Evolutionary conservation across 306 rosid species (phyloP).

Genomic region (Sophora flavescens): DNA sequence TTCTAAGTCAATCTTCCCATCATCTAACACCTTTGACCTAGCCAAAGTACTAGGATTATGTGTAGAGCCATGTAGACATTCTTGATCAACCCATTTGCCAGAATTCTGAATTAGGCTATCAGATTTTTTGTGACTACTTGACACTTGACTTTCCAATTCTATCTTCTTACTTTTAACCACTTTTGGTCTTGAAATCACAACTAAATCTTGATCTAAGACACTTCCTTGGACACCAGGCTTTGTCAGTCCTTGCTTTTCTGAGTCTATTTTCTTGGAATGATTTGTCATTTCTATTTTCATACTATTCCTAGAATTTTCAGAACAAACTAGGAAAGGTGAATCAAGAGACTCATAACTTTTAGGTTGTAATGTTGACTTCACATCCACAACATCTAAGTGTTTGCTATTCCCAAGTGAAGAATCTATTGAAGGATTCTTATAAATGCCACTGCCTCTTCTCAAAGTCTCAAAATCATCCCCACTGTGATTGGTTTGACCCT

Average conservation of each 20-base stretch:
- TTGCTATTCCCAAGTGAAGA: conserved; percentile 53
- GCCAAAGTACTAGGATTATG: conserved; percentile 30
- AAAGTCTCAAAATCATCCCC: conserved; percentile 45
- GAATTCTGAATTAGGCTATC: conserved; percentile 33
- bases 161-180: conserved; percentile 38
- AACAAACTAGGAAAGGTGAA: conserved; percentile 45
- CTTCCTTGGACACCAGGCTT: conserved; percentile 47
- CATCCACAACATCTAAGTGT: conserved; percentile 40
- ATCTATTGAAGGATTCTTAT: conserved; percentile 44
- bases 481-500: conserved; percentile 40
- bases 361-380: conserved; percentile 45
- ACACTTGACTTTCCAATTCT: conserved; percentile 44
- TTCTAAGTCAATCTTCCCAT: conserved; percentile 51
- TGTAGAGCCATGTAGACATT: conserved; percentile 18
- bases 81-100: conserved; percentile 40
- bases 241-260: conserved; percentile 40
- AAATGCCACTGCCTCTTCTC: conserved; percentile 46
- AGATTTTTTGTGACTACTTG: conserved; percentile 18
- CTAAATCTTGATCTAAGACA: conserved; percentile 28
- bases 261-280: conserved; percentile 39
- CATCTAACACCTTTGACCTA: conserved; percentile 39
- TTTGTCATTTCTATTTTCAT: conserved; percentile 38
- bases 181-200: conserved; percentile 41
- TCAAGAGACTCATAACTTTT: conserved; percentile 50
- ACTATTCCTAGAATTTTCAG: conserved; percentile 46